A percentile compares a stretch with the other conserved stretches of the same genome.
These are phyloP conservation scores for Lathyrus sativus DNA, from an alignment of 306 rosid genomes.

Conservation along the genomic window DNA sequence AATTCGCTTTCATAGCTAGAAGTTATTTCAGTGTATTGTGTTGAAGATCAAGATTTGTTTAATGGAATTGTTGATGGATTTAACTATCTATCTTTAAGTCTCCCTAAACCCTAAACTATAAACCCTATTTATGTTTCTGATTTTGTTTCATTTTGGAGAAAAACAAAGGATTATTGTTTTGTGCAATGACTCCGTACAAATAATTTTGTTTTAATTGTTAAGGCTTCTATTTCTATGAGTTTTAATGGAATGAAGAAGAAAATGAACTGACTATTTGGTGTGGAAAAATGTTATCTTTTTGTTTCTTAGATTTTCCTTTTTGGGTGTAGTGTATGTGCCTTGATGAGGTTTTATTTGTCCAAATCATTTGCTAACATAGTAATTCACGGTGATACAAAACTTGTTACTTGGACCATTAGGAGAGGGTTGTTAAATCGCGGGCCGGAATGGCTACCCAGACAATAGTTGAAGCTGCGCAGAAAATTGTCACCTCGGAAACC, in stretches of 20 bases:
- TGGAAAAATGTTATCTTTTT: background rate
- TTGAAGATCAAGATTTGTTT: too few relatives aligned
- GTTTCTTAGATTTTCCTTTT: constrained; percentile 1
- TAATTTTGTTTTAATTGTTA: background rate
- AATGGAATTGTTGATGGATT: too few relatives aligned
- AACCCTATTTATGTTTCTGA: background rate
- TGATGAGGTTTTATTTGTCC: background rate
- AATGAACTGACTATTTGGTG: background rate
- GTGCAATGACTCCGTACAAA: background rate
- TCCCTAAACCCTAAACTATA: too few relatives aligned
- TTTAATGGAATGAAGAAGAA: constrained; percentile 1
- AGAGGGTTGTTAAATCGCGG: constrained; percentile 27
- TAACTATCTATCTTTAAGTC: too few relatives aligned
- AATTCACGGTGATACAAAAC: constrained; percentile 20
- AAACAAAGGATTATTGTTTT: background rate
- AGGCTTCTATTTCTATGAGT: background rate
- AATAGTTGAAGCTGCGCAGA: constrained; percentile 65
- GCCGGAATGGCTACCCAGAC: constrained; percentile 63
- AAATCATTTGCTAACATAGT: background rate
- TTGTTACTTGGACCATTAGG: constrained; percentile 20
- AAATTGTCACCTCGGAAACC: constrained; percentile 63
- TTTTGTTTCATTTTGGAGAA: background rate
- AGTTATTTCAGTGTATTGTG: too few relatives aligned
- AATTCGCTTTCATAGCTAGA: too few relatives aligned
- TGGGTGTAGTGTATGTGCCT: background rate